Conservation (phyloP, 805 yeast genomes). For the Danielozyma ontarioensis region DNA sequence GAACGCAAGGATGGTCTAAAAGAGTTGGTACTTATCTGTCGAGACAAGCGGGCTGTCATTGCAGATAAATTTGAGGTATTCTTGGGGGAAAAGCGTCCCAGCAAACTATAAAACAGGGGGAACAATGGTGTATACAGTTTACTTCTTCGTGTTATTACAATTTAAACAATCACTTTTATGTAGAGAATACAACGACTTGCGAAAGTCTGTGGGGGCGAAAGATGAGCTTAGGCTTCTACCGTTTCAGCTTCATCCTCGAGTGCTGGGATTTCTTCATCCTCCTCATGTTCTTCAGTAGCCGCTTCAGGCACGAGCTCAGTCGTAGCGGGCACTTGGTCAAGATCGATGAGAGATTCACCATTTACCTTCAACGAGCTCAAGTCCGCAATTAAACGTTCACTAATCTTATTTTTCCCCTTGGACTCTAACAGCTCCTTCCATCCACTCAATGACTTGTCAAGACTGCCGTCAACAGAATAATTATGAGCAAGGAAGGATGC, state of each 20-base stretch:
- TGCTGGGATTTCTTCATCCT: constrained; percentile 5
- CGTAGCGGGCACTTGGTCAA: too few species aligned
- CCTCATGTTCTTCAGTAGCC: constrained; percentile 19
- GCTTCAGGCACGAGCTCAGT: too few species aligned
- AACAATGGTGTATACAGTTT: too few species aligned
- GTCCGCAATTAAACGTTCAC: constrained; percentile 56
- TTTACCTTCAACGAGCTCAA: too few species aligned
- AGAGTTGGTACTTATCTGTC: constrained; percentile 26
- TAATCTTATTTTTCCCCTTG: constrained; percentile 51
- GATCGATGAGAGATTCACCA: constrained; percentile 10
- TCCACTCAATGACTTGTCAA: constrained; percentile 42
- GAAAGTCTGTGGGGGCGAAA: too few species aligned
- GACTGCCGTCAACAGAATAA: constrained; percentile 44
- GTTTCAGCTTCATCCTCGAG: constrained; percentile 12
- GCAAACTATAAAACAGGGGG: too few species aligned
- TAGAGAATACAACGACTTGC: background rate
- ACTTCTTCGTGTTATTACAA: background rate
- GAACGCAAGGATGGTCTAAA: constrained; percentile 4
- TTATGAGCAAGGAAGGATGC: constrained; percentile 78
- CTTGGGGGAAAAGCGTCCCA: too few species aligned
- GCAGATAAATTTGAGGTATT: constrained; percentile 1
- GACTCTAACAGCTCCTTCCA: constrained; percentile 64
- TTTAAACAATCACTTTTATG: background rate
- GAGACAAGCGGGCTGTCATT: constrained; percentile 13
- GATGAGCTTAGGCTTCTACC: background rate